These are phyloP conservation scores for Acanthamoeba triangularis DNA, from an alignment of 208 protist genomes.

Conservation along the genomic window DNA sequence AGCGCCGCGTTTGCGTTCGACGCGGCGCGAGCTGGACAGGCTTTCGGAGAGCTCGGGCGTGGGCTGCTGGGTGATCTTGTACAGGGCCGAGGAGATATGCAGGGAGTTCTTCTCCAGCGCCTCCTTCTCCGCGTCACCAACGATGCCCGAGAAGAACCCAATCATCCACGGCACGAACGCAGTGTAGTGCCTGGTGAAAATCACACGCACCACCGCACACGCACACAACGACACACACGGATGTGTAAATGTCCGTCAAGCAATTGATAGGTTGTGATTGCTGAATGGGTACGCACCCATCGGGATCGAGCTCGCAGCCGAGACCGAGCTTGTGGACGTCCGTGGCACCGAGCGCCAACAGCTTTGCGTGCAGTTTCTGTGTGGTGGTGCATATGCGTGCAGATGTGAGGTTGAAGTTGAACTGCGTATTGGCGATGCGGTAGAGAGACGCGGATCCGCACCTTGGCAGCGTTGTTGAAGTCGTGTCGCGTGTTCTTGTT, in stretches of 20 bases:
- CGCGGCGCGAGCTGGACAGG: neutral
- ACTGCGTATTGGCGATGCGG: neutral
- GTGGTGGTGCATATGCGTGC: neutral
- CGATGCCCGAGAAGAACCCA: conserved; percentile 16
- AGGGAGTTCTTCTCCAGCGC: neutral
- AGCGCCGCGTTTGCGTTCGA: neutral
- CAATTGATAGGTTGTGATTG: neutral
- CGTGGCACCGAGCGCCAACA: conserved; percentile 20
- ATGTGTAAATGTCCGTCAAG: too few relatives aligned
- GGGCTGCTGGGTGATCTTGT: neutral
- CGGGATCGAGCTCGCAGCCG: conserved; percentile 40
- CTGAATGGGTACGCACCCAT: conserved; percentile 9
- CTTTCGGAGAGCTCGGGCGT: neutral
- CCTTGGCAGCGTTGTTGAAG: conserved; percentile 68
- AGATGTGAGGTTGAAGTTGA: neutral
- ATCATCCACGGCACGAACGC: conserved; percentile 69
- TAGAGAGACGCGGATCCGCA: neutral
- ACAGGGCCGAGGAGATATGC: neutral
- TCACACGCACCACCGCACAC: neutral
- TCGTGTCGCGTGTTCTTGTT: conserved; percentile 71
- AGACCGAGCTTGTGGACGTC: conserved; percentile 37
- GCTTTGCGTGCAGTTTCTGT: conserved; percentile 44
- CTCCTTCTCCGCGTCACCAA: conserved; percentile 1
- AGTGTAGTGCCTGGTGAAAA: conserved; percentile 26
- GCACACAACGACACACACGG: too few relatives aligned